Conservation (phyloP, 2,329 filamentous ascomycete genomes). For the Colletotrichum sp. region DNA sequence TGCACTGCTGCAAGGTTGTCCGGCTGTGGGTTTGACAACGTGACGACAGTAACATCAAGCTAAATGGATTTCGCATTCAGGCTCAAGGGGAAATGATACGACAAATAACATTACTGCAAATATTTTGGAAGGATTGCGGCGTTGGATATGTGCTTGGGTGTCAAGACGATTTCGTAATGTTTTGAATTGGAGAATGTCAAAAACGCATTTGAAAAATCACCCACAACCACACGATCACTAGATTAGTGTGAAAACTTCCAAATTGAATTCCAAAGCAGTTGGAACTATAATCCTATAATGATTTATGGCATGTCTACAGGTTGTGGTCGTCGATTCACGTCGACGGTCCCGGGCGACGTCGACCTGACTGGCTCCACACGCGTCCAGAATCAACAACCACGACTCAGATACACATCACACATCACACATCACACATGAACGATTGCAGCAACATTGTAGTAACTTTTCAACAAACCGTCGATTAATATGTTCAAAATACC, state of each 20-base stretch:
- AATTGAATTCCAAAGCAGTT: neutral
- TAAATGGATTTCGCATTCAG: too few species aligned
- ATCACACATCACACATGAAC: neutral
- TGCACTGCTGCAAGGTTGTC: too few species aligned
- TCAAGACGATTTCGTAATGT: accelerated
- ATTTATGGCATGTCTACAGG: neutral
- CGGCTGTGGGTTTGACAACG: too few species aligned
- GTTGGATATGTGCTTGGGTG: accelerated
- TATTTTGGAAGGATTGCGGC: neutral
- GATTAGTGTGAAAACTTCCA: accelerated
- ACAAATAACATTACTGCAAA: accelerated
- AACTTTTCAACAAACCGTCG: neutral
- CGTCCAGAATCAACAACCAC: neutral
- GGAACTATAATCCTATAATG: accelerated
- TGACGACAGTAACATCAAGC: accelerated
- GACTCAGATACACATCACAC: neutral
- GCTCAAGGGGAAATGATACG: accelerated
- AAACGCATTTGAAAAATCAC: neutral
- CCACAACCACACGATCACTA: neutral
- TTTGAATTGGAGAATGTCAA: accelerated
- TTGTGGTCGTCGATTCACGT: neutral
- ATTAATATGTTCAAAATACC: too few species aligned
- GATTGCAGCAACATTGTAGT: accelerated
- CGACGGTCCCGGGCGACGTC: accelerated
- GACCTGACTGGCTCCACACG: neutral